Evolutionary conservation across 2,329 filamentous ascomycete genomes (phyloP).

Genomic region (Fusarium miscanthi): DNA sequence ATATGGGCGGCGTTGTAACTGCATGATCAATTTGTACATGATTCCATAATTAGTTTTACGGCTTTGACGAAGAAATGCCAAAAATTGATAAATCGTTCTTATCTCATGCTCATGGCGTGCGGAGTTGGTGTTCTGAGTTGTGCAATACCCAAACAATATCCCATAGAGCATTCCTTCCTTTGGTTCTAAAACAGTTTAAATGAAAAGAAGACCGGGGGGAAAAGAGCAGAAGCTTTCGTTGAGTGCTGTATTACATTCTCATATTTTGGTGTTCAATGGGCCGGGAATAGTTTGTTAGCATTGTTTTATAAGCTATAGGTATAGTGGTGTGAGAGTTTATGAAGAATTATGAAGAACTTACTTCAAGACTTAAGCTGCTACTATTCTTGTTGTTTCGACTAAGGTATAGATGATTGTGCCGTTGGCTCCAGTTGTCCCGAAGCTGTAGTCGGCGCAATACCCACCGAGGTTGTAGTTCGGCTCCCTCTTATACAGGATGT

Average conservation of each 20-base stretch:
- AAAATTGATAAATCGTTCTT: conserved; percentile 14
- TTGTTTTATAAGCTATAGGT: not conserved
- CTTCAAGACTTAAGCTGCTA: not conserved
- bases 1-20: conserved; percentile 34
- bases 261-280: not conserved
- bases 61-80: conserved; percentile 37
- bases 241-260: not conserved
- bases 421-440: not conserved
- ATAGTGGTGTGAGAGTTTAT: not conserved
- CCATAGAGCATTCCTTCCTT: not conserved
- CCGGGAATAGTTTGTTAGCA: too few species aligned
- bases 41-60: conserved; percentile 35
- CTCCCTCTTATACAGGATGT: not conserved
- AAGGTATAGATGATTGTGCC: too few species aligned
- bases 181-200: not conserved
- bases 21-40: conserved; percentile 41
- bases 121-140: conserved; percentile 4
- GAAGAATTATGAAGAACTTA: not conserved
- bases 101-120: not conserved
- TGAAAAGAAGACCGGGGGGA: not conserved
- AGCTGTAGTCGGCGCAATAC: not conserved
- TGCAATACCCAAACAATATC: too few species aligned
- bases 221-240: too few species aligned
- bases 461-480: not conserved
- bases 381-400: not conserved